Evolutionary conservation across 2,329 filamentous ascomycete genomes (phyloP), one percentile per base, ranked within the genome.

Genomic region (Aspergillus viridinutans): DNA sequence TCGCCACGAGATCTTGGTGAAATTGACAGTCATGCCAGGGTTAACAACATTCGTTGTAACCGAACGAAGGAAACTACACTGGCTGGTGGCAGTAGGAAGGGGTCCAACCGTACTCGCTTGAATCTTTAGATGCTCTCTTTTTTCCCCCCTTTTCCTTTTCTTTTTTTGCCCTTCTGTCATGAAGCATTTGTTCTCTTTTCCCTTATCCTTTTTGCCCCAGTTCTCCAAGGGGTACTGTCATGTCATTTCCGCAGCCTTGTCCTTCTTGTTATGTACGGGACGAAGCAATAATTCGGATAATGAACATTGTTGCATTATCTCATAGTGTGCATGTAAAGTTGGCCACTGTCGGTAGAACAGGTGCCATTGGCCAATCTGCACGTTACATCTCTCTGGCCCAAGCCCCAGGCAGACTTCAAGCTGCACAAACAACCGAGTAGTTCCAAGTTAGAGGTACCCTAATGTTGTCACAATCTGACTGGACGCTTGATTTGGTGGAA

Each of bases 1-100:
- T 67, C 58, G 62, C 69, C 69, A 72, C 67, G 67, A 71, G 65
- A 58, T 64, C 57, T 55, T 62, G 59, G 58, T 62, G 58, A 57
- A 65, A 64, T 64, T 62, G 61, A 57, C 5, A 57, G 60, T 59
- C 62, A 62, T 65, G 64, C 57, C 67, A 69, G 68, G 68, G 65
- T 63, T 63, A 63, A 58, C 55, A 55, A 43, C 63, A 58, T 63
- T 60, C 52, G 61, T 63, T 64, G 64, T 67, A 47, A 51, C 49
- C 49, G 28, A 35, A 51, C 17, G 23, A 38, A 48, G 23, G 45
- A 52, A 50, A 57, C 59, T 64, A 62, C 52, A 62, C 61, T 67
- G 64, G 59, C 54, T 64, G 66, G 60, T 61, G 61, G 61, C 63
- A 67, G 58, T 55, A 59, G 55, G 62, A 64, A 65, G 63, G 60